Evolutionary conservation across 768 basidiomycete genomes (phyloP), one percentile per base, ranked within the genome.

Genomic region (Psilocybe sp.): DNA sequence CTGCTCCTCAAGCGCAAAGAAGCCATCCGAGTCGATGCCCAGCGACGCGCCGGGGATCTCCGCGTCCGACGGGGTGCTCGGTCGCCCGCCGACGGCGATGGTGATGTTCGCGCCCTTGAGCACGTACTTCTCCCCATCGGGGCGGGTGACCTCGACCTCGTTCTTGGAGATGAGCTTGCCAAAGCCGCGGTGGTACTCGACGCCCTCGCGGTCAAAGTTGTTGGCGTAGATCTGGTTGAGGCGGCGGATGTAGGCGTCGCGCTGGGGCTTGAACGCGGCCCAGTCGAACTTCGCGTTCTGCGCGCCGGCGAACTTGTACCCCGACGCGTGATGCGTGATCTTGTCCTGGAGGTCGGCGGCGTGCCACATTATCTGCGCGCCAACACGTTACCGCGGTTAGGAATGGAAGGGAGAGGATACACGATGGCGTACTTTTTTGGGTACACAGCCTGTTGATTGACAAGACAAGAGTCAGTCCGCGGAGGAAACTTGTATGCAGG

Each of bases 1-100:
- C 66, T 96, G 93, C 45, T 87, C 79, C 56, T 83, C 82, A 40
- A 99, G 81, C 40, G 84, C 91, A 60, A 99, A 99, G 77, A 99
- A 99, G 2, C 94, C 95, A 66, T 99, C 97, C 8, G 92, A 96
- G 69, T 86, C 76, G 56, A 92, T 96, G 20, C 95, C 97, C 39
- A 90, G 79, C 35, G 84, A 85, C 8, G 95, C 94, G 35, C 97
- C 97, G 23, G 94, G 92, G 51, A 98, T 87, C 34, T 81, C 60
- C 4, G 86, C 75, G 11, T 95, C 89, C 15, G 78, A 75, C 2
- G 96, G 97, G 35, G 85, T 71, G 33, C 81, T 84, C 0, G 97
- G 95, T 14, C 78, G 74, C 0, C 97, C 96, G 18, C 97, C 97
- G 15, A 88, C 88, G 37, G 93, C 89, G 52, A 99, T 71, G 57